A percentile compares a stretch with the other conserved stretches of the same genome.
phyloP scores from a whole-genome alignment of 805 yeast genomes.

The Brettanomyces nanus region DNA sequence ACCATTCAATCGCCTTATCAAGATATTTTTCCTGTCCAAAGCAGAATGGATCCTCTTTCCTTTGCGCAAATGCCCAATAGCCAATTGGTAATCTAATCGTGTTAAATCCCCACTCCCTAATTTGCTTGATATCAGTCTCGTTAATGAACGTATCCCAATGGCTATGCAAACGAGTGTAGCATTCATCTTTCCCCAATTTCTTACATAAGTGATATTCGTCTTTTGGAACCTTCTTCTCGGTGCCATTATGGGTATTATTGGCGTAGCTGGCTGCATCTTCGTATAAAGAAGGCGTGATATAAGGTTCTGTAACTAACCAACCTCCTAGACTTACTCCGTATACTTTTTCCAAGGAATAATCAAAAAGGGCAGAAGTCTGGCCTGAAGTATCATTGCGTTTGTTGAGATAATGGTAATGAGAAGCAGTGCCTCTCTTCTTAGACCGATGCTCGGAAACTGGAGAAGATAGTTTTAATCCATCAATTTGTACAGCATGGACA shows the following conservation, averaged over 20 bases:
- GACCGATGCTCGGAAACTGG: neutral
- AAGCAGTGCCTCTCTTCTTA: slow-evolving; percentile 4
- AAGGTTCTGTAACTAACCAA: slow-evolving; percentile 67
- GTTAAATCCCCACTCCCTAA: slow-evolving; percentile 61
- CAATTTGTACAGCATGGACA: too few relatives aligned
- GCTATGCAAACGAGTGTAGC: slow-evolving; percentile 39
- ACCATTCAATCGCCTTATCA: slow-evolving; percentile 75
- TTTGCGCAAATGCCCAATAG: slow-evolving; percentile 77
- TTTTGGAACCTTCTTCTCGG: slow-evolving; percentile 45
- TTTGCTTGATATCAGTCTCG: slow-evolving; percentile 59
- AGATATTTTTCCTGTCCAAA: slow-evolving; percentile 70
- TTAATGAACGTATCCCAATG: slow-evolving; percentile 81
- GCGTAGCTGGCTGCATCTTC: slow-evolving; percentile 22
- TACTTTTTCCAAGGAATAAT: slow-evolving; percentile 21
- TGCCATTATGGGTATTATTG: slow-evolving; percentile 10
- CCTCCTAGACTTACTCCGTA: slow-evolving; percentile 57
- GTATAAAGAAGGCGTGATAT: slow-evolving; percentile 58
- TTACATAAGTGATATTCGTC: slow-evolving; percentile 74
- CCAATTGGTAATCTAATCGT: slow-evolving; percentile 88
- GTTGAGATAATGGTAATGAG: slow-evolving; percentile 4
- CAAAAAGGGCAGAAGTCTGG: slow-evolving; percentile 3
- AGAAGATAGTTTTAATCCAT: neutral
- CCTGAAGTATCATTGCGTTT: neutral
- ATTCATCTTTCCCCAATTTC: slow-evolving; percentile 52
- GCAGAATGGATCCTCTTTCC: slow-evolving; percentile 74